phyloP scores from a whole-genome alignment of 2,329 filamentous ascomycete genomes.

The Hypoxylon sp. region DNA sequence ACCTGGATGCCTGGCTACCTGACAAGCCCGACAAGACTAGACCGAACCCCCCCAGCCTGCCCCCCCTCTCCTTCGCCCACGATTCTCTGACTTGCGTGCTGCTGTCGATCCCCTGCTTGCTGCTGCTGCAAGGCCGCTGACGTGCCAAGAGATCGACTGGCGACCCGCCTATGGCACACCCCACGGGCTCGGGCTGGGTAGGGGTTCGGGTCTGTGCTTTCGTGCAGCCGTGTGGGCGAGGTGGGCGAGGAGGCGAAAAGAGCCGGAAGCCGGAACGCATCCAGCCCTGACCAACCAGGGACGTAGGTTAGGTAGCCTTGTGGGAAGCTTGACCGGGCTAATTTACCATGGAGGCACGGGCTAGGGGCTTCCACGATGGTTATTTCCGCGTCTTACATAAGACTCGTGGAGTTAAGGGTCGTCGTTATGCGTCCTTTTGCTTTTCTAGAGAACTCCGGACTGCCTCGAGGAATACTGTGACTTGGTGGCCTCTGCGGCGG shows the following conservation, averaged over 20 bases:
- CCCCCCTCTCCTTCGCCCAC: neutral
- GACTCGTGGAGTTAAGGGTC: neutral
- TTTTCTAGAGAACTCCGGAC: neutral
- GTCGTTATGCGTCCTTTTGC: neutral
- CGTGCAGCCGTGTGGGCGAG: neutral
- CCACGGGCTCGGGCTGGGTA: slow-evolving; percentile 8
- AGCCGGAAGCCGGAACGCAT: neutral
- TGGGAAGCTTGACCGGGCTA: too few species aligned
- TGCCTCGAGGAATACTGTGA: neutral
- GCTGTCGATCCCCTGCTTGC: slow-evolving; percentile 18
- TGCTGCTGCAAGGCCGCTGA: slow-evolving; percentile 16
- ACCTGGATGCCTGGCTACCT: too few species aligned
- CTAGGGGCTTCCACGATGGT: neutral
- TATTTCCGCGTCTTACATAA: slow-evolving; percentile 33
- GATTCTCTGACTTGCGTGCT: slow-evolving; percentile 9
- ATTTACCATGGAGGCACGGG: too few species aligned
- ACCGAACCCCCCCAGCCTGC: too few species aligned
- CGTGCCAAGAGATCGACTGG: slow-evolving; percentile 29
- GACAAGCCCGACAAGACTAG: too few species aligned
- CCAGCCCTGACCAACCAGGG: too few species aligned
- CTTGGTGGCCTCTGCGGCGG: neutral
- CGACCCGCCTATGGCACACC: slow-evolving; percentile 17
- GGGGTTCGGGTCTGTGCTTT: slow-evolving; percentile 2
- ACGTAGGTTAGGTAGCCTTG: too few species aligned
- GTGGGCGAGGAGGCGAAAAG: neutral